Evolutionary conservation across 306 rosid species (phyloP), one percentile per base, ranked within the genome.

Genomic region (Gillenia trifoliata): DNA sequence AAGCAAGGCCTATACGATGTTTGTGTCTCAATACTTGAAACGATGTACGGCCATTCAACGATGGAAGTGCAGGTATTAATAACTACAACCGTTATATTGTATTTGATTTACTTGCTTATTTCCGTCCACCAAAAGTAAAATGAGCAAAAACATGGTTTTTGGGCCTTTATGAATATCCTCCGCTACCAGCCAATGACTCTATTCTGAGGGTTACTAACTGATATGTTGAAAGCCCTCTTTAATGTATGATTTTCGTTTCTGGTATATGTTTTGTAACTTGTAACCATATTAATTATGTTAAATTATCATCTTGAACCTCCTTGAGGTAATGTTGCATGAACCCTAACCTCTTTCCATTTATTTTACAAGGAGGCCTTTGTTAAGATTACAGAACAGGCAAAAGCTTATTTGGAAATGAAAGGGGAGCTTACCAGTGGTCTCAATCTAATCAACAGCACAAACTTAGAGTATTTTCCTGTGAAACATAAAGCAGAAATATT

Each of bases 31-130:
- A 85, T 90, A 79, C 97, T 95, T 56, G 99, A 92, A 55, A 95
- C 90, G 83, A 86, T 95, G 92, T 95, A 95, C 56, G 99, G 99
- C 62, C 97, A 90, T 84, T 81, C 96, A 64, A 92, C 98, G 75
- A 95, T 95, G 99, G 99, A 95, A 88, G 99, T 92, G 79, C 99
- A 95, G 99, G 99, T 95, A 87, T 72, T 78, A 4, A 20, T 56
- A 41, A 36, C 6, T 72, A 13, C 25, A 29, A 60, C 61, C 11
- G 29, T 15, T 40, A 3, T 52, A 17, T 70, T 12, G 43, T 25
- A 29, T 56, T 36, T 22, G 5, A 15, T 22, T 56, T 19, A 55
- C 17, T 34, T 41, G 41, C 31, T 56, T 56, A 41, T 8, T 22
- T 36, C 17, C 0, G 15, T 28, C 16, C n/a, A 13, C 2, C 11